Percentiles rank a stretch among this genome's conserved stretches.
Conservation (phyloP, 331 rosid species). For the Dryas integrifolia region DNA sequence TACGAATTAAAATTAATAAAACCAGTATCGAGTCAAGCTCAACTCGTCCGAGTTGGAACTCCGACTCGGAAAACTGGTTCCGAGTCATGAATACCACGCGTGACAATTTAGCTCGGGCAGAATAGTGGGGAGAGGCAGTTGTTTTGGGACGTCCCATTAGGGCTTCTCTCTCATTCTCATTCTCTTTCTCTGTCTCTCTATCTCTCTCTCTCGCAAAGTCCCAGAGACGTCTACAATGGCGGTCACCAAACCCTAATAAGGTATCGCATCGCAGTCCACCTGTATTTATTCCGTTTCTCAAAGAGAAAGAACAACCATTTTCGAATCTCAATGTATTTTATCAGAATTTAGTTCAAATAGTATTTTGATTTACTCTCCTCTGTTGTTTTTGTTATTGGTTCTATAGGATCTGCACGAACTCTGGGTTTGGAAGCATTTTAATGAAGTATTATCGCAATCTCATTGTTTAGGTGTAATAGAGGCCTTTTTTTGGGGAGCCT, state of each 20-base stretch:
- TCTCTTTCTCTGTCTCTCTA: background rate
- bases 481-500: slow-evolving; percentile 7
- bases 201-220: slow-evolving; percentile 19
- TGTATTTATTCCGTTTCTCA: background rate
- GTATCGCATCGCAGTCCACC: background rate
- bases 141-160: slow-evolving; percentile 14
- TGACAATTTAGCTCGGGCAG: slow-evolving; percentile 21
- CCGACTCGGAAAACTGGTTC: slow-evolving; percentile 6
- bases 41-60: slow-evolving; percentile 1
- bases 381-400: slow-evolving; percentile 5
- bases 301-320: background rate
- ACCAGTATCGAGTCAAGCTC: background rate
- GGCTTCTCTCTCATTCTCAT: slow-evolving; percentile 12
- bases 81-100: slow-evolving; percentile 15
- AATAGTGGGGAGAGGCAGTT: slow-evolving; percentile 21
- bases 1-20: background rate
- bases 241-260: slow-evolving; percentile 39
- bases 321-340: background rate
- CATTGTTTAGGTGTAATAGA: background rate
- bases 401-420: slow-evolving; percentile 40
- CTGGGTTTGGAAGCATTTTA: slow-evolving; percentile 20
- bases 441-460: slow-evolving; percentile 18
- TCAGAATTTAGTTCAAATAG: slow-evolving; percentile 11
- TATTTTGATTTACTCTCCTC: background rate
- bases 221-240: slow-evolving; percentile 35